A percentile compares a stretch with the other conserved stretches of the same genome.
phyloP scores from a whole-genome alignment of 2,329 filamentous ascomycete genomes.

The Colletotrichum somersetense region DNA sequence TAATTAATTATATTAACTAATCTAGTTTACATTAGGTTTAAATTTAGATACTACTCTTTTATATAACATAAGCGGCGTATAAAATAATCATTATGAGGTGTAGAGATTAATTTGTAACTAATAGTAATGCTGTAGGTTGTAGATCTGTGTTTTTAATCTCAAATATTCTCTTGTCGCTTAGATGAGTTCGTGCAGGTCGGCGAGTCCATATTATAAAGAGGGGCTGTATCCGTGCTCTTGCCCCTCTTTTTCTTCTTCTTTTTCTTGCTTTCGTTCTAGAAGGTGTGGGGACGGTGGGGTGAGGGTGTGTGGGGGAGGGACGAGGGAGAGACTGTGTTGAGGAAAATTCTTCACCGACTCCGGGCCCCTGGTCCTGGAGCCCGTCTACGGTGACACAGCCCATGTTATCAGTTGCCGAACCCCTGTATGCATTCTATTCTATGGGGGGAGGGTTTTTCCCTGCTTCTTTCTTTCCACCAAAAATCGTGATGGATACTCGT shows the following conservation, averaged over 20 bases:
- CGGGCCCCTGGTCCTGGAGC: conserved; percentile 1
- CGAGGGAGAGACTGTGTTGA: neutral
- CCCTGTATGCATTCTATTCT: neutral
- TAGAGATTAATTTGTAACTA: no score
- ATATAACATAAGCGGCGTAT: no score
- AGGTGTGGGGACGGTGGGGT: neutral
- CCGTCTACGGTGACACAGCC: neutral
- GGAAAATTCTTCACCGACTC: conserved; percentile 14
- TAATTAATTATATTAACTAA: no score
- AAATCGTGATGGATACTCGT: neutral
- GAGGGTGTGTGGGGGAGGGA: neutral
- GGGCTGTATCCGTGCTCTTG: neutral
- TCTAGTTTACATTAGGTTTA: no score
- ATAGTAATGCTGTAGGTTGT: no score
- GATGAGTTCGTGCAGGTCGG: no score
- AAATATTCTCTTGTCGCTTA: no score
- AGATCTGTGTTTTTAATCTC: no score
- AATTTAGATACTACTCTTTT: no score
- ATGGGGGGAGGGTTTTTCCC: no score
- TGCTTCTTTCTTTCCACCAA: neutral
- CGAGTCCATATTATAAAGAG: no score
- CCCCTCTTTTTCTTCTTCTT: neutral
- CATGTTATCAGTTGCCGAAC: neutral
- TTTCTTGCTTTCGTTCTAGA: neutral
- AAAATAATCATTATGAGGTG: no score